Conservation (phyloP, 2,329 filamentous ascomycete species). For the Cladosporium austrohemisphaericum region DNA sequence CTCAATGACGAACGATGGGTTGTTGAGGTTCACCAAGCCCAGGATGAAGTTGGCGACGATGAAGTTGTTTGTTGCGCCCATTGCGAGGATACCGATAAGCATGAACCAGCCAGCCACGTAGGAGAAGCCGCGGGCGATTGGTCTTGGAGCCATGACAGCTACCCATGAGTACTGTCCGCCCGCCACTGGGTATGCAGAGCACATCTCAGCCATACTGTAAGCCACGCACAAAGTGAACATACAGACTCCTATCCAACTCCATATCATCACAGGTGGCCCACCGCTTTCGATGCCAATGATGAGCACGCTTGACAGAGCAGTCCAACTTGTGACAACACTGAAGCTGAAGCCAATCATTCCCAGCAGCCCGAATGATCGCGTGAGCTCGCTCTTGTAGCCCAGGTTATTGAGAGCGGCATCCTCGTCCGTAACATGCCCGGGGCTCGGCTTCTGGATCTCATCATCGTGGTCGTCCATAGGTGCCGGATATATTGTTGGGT, state of each 20-base stretch:
- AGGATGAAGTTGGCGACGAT: conserved; percentile 55
- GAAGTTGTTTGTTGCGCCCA: conserved; percentile 54
- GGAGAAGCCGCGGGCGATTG: conserved; percentile 32
- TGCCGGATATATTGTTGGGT: no score
- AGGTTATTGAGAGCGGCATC: conserved; percentile 40
- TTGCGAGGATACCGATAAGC: conserved; percentile 44
- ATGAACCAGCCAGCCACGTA: conserved; percentile 41
- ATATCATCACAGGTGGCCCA: conserved; percentile 58
- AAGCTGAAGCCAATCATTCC: conserved; percentile 60
- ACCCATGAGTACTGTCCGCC: conserved; percentile 59
- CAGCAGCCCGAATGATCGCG: conserved; percentile 52
- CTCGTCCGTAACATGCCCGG: conserved; percentile 28
- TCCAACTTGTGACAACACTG: conserved; percentile 57
- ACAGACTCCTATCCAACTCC: conserved; percentile 54
- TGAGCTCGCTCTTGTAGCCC: conserved; percentile 51
- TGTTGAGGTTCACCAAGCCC: conserved; percentile 51
- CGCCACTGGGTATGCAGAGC: conserved; percentile 53
- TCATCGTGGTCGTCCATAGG: background rate
- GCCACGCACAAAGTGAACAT: conserved; percentile 51
- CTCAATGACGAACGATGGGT: conserved; percentile 50
- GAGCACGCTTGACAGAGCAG: conserved; percentile 53
- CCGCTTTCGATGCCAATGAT: conserved; percentile 55
- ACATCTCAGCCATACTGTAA: conserved; percentile 59
- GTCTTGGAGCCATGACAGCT: conserved; percentile 50
- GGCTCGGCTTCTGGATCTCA: background rate